These are phyloP conservation scores for Secale cereale DNA, from an alignment of 176 grass and related monocot species.

Conservation along the genomic window DNA sequence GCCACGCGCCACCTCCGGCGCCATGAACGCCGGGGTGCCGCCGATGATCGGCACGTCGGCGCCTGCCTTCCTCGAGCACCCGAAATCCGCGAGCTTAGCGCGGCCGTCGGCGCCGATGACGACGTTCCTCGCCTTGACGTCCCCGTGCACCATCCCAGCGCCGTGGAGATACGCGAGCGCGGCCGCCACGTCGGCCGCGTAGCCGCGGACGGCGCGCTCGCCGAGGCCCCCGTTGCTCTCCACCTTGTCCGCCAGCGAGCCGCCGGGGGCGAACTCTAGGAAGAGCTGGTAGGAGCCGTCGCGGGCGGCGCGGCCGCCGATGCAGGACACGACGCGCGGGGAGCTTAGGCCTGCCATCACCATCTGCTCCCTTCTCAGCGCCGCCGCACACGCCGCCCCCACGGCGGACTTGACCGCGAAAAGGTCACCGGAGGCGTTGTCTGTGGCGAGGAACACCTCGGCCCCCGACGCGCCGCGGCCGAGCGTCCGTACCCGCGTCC, in stretches of 20 bases:
- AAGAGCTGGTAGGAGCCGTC: constrained; percentile 23
- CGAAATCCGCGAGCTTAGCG: constrained; percentile 74
- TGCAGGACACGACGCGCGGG: constrained; percentile 55
- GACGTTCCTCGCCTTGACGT: constrained; percentile 75
- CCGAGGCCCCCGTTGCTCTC: constrained; percentile 15
- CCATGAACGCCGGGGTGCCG: constrained; percentile 88
- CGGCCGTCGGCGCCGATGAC: constrained; percentile 51
- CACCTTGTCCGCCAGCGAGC: constrained; percentile 45
- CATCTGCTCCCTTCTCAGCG: constrained; percentile 38
- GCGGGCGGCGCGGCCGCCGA: constrained; percentile 6
- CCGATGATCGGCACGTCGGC: not conserved
- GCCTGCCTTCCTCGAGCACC: constrained; percentile 30
- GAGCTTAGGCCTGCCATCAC: constrained; percentile 34
- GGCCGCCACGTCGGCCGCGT: constrained; percentile 29
- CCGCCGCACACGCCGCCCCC: not conserved
- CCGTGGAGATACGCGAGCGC: constrained; percentile 63
- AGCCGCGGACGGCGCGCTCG: constrained; percentile 15
- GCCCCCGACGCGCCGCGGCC: constrained; percentile 65
- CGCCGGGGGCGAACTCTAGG: constrained; percentile 72
- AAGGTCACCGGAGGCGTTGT: constrained; percentile 18
- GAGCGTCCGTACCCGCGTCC: constrained; percentile 43
- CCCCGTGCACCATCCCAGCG: constrained; percentile 46
- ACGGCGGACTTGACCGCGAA: constrained; percentile 61
- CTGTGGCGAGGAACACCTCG: constrained; percentile 51
- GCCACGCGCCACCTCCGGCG: constrained; percentile 70